phyloP scores from a whole-genome alignment of 2,329 filamentous ascomycete species.

The Stromatinia cepivora region DNA sequence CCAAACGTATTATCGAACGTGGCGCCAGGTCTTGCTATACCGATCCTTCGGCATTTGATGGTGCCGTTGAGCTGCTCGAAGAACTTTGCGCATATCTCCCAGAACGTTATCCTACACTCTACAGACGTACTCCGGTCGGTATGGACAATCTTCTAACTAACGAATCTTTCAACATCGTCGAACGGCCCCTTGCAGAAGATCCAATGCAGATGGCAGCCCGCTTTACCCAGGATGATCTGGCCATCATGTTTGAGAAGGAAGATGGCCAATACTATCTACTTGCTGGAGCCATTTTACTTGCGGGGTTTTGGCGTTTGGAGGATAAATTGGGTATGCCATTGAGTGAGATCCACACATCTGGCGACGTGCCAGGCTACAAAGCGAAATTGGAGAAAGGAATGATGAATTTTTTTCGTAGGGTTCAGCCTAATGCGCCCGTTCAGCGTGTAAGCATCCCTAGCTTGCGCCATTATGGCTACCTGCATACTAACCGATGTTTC shows the following conservation, averaged over 20 bases:
- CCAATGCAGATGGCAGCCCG: slow-evolving; percentile 75
- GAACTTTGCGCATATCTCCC: slow-evolving; percentile 72
- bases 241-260: slow-evolving; percentile 74
- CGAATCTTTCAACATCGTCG: slow-evolving; percentile 68
- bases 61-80: slow-evolving; percentile 73
- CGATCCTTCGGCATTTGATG: slow-evolving; percentile 67
- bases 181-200: slow-evolving; percentile 68
- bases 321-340: slow-evolving; percentile 82
- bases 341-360: slow-evolving; percentile 76
- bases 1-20: slow-evolving; percentile 64
- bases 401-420: slow-evolving; percentile 75
- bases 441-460: slow-evolving; percentile 37
- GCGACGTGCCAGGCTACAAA: slow-evolving; percentile 71
- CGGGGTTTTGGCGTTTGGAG: slow-evolving; percentile 79
- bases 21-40: slow-evolving; percentile 68
- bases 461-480: slow-evolving; percentile 13
- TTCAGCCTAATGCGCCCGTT: slow-evolving; percentile 67
- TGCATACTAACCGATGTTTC: slow-evolving; percentile 38
- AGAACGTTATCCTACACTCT: slow-evolving; percentile 72
- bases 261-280: slow-evolving; percentile 82
- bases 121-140: slow-evolving; percentile 60
- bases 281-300: slow-evolving; percentile 71
- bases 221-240: slow-evolving; percentile 78
- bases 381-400: slow-evolving; percentile 75
- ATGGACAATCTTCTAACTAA: slow-evolving; percentile 70